Percentiles rank a stretch among this genome's conserved stretches.
phyloP scores from a whole-genome alignment of 1,284 basidiomycete genomes.

The Serendipita sp. region DNA sequence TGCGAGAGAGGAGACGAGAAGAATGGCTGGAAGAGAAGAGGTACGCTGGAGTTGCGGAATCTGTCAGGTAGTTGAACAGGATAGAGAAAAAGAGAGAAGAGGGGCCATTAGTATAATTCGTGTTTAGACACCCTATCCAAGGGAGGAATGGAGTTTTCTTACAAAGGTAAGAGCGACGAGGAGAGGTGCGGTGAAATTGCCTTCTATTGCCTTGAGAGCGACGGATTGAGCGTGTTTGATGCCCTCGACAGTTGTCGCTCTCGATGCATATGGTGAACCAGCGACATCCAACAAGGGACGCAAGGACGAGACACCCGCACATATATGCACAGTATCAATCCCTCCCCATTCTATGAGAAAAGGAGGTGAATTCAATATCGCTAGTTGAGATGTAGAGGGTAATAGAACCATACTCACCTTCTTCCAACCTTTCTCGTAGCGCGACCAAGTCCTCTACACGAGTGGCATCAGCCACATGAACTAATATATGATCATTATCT shows the following conservation, averaged over 20 bases:
- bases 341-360: slow-evolving; percentile 52
- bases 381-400: not conserved
- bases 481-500: slow-evolving; percentile 14
- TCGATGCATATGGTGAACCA: slow-evolving; percentile 24
- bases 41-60: slow-evolving; percentile 62
- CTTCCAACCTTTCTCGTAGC: slow-evolving; percentile 40
- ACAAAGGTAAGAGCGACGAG: slow-evolving; percentile 54
- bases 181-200: slow-evolving; percentile 54
- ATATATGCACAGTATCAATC: slow-evolving; percentile 71
- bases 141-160: slow-evolving; percentile 16
- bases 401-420: slow-evolving; percentile 31
- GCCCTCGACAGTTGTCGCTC: slow-evolving; percentile 32
- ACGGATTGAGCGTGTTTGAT: slow-evolving; percentile 39
- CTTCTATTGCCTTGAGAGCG: slow-evolving; percentile 36
- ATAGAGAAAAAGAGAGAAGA: not conserved
- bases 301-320: slow-evolving; percentile 76
- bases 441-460: slow-evolving; percentile 52
- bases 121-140: slow-evolving; percentile 16
- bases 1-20: slow-evolving; percentile 69
- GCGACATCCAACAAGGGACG: slow-evolving; percentile 65
- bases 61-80: slow-evolving; percentile 25
- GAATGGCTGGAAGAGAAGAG: slow-evolving; percentile 58
- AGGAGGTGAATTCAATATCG: not conserved
- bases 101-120: not conserved
- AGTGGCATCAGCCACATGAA: slow-evolving; percentile 50